Evolutionary conservation across 169 alveolate species (phyloP), one percentile per base, ranked within the genome.

Genomic region (Babesia gibsoni): DNA sequence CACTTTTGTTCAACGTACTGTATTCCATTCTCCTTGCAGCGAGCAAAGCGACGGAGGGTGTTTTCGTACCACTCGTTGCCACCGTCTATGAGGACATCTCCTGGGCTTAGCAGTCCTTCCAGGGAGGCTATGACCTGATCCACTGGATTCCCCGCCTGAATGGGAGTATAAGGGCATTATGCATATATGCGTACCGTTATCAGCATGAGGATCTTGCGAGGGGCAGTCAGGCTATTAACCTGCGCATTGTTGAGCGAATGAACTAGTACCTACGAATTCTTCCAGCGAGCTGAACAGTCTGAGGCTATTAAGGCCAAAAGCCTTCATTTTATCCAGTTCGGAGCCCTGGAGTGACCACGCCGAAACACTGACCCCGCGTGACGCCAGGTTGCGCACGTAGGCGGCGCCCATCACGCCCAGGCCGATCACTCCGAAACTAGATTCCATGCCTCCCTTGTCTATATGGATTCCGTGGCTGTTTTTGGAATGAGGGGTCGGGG

Each of bases 341-440:
- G 53, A 22, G 30, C 48, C 35, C 37, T 54, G 58, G 4, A 69
- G 56, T 23, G 83, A 37, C 78, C 87, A 88, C 16, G 87, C 95
- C 16, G 93, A 86, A 32, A 91, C 90, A 36, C 64, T 75, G 68
- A 83, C 73, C 49, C 93, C 94, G 30, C 83, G 86, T 41, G 86
- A 75, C 20, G 90, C 80, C 56, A 83, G 73, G 57, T 91, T 91
- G 67, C 67, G 73, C 48, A 92, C 78, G 52, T 84, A 82, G 59
- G 89, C 91, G 25, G 73, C 84, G n/a, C 93, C 95, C 95, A 91
- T 91, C 25, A 91, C 93, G 48, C 92, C 95, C 46, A 91, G 58
- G 18, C 95, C 95, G 22, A 90, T 73, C 9, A 91, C 75, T 16
- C 95, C 95, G 37, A 91, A 46, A 12, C 87, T 93, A 43, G 92